Base-by-base conservation (phyloP, 305 asterid species). In the Fraxinus baroniana region DNA sequence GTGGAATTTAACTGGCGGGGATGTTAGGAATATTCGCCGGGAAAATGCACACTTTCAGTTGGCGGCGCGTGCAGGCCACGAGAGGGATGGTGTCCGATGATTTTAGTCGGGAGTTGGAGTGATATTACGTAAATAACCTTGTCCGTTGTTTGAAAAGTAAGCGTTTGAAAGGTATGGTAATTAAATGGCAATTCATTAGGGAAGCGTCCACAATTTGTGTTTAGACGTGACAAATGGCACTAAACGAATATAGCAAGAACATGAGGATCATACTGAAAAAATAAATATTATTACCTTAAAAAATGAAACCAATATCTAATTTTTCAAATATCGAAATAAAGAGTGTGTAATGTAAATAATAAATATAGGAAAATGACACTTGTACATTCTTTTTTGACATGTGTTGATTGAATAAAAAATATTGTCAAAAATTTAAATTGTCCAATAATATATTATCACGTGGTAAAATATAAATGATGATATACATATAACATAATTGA, bases 111-210 rank as follows among this genome's bases (percentile, higher is more conserved):
- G 88, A 12, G 85, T 52, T 0, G 17, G 2, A 15, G 4, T 66
- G 36, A 66, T 44, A 81, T 83, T 82, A 85, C 89, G 24, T 0
- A 74, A 81, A 12, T 85, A n/a, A 83, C 89, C 89, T 81, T 44
- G 3, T 4, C 2, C n/a, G 77, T 32, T 55, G 18, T 74, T 64
- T 64, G 35, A 10, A 64, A 64, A 24, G 73, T 24, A 64, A 64
- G 74, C 36, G 30, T 49, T 39, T 39, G 46, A 39, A 39, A 39
- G 46, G 46, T 39, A 8, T 39, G 13, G 46, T 39, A 39, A 39
- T 39, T 39, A 10, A 10, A 8, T 39, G 46, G 46, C 12, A 39
- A 39, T 39, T 39, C 46, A 9, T 2, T 37, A 37, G 10, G 44
- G 44, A 37, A 37, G 44, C 1, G 52, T 35, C 37, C 37, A 35